Conservation (phyloP, 768 basidiomycete genomes). For the Fomitopsis serialis region DNA sequence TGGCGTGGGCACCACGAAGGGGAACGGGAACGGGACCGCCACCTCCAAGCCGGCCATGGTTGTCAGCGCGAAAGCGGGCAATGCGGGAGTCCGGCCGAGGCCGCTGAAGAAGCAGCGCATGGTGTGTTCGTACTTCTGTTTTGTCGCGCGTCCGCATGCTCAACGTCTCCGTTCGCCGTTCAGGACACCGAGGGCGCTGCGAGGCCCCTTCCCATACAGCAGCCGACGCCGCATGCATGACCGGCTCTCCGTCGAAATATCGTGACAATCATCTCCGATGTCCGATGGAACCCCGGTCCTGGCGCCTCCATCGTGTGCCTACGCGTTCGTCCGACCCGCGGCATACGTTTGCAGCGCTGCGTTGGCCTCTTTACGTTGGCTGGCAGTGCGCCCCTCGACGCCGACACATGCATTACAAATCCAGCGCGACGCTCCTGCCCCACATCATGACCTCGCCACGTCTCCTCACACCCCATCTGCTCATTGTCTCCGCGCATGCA, state of each 20-base stretch:
- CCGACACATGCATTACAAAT: no score
- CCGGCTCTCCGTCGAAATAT: not conserved
- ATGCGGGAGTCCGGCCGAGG: conserved; percentile 52
- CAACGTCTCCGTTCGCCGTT: not conserved
- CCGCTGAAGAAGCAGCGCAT: conserved; percentile 74
- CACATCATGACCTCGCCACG: no score
- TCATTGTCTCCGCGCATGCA: no score
- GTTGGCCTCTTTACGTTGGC: no score
- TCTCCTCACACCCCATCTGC: no score
- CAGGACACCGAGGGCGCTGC: conserved; percentile 65
- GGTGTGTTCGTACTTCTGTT: conserved; percentile 36
- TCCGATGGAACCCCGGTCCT: not conserved
- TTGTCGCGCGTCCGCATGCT: not conserved
- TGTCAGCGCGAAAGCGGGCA: conserved; percentile 51
- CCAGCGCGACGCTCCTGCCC: no score
- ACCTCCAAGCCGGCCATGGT: conserved; percentile 23
- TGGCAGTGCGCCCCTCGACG: no score
- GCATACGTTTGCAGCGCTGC: not conserved
- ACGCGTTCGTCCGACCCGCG: not conserved
- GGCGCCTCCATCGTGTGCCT: not conserved
- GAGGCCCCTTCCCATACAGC: conserved; percentile 55
- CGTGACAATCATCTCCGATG: not conserved
- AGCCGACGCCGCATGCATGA: conserved; percentile 56
- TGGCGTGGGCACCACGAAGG: not conserved
- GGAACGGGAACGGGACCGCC: not conserved